phyloP scores from a whole-genome alignment of 148 eudicot species.

The Vaccinium corymbosum region DNA sequence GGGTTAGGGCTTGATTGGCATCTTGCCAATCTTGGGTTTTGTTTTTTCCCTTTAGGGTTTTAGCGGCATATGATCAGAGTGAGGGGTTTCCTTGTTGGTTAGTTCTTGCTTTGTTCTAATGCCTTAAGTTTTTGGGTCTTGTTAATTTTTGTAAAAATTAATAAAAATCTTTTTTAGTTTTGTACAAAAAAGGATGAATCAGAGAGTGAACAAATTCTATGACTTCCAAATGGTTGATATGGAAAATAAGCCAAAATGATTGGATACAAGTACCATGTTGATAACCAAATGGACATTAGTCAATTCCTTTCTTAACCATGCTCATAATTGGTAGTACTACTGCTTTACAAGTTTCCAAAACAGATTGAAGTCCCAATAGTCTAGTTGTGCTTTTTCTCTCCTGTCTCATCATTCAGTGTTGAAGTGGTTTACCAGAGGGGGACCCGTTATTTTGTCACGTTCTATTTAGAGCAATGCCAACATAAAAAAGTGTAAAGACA shows the following conservation, averaged over 20 bases:
- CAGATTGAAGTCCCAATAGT: not conserved
- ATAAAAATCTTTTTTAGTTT: too few relatives aligned
- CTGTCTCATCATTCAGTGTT: not conserved
- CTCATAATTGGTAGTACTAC: not conserved
- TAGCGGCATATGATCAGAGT: too few relatives aligned
- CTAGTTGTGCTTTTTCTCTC: not conserved
- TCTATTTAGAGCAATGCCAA: not conserved
- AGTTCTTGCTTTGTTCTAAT: too few relatives aligned
- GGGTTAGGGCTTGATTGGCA: too few relatives aligned
- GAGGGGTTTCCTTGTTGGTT: too few relatives aligned
- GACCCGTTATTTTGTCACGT: not conserved
- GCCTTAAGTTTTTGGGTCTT: too few relatives aligned
- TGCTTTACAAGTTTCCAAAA: not conserved
- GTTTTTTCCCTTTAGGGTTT: too few relatives aligned
- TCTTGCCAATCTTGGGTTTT: too few relatives aligned
- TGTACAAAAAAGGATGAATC: not conserved
- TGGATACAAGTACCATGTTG: not conserved
- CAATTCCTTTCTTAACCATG: conserved; percentile 2
- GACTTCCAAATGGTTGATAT: not conserved
- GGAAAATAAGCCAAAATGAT: not conserved
- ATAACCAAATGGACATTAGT: not conserved
- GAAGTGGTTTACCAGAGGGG: not conserved
- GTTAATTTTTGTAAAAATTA: too few relatives aligned
- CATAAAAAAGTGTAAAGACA: too few relatives aligned
- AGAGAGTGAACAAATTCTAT: not conserved